Percentiles rank a stretch among this genome's conserved stretches.
Evolutionary conservation across 257 asterid species (phyloP).

Genomic region (Lycium ferocissimum): DNA sequence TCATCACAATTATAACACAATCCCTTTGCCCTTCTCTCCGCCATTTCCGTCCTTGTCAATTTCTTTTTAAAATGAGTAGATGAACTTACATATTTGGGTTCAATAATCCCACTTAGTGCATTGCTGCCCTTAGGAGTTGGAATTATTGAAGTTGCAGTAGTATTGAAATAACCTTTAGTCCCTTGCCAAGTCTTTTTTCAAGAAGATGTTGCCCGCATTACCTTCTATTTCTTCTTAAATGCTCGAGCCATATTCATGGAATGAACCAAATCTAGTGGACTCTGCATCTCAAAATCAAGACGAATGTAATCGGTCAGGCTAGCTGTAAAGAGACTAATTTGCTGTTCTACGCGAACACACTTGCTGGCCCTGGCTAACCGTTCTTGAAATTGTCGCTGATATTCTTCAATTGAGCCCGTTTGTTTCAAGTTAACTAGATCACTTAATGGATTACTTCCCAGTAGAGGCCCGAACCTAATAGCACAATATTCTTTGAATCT

Average conservation of each 20-base stretch:
- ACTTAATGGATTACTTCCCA: neutral
- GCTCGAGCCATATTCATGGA: neutral
- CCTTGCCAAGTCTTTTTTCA: neutral
- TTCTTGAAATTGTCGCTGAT: neutral
- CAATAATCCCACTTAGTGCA: neutral
- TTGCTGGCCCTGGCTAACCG: neutral
- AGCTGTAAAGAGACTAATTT: neutral
- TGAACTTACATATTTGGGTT: neutral
- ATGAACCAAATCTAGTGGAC: neutral
- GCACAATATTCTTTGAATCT: neutral
- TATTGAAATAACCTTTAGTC: neutral
- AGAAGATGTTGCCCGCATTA: neutral
- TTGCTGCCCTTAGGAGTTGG: neutral
- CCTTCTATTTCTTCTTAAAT: neutral
- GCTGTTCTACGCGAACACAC: neutral
- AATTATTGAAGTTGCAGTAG: neutral
- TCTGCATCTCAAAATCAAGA: constrained; percentile 6
- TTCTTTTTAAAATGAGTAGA: neutral
- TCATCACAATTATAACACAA: neutral
- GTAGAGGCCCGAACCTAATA: neutral
- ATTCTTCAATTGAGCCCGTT: neutral
- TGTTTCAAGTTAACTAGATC: neutral
- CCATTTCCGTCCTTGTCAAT: neutral
- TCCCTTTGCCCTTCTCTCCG: neutral
- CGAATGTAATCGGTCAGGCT: neutral